Evolutionary conservation across 768 basidiomycete species (phyloP).

Genomic region (Lactarius psammicola): DNA sequence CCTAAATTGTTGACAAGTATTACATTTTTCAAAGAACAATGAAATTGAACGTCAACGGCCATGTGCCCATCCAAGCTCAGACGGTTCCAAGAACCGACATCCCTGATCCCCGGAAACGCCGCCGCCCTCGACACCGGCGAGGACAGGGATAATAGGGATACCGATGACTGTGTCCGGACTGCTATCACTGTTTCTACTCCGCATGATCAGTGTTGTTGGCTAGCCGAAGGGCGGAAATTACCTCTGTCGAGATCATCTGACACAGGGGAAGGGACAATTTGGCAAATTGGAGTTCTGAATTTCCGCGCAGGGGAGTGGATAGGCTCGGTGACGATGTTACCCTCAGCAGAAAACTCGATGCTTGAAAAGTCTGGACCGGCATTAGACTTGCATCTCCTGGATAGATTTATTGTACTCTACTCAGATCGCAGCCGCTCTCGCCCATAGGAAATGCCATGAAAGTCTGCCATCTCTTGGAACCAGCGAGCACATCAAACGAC

Average conservation of each 20-base stretch:
- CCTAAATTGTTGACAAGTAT: slow-evolving; percentile 21
- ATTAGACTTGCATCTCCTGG: background rate
- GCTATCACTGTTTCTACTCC: slow-evolving; percentile 36
- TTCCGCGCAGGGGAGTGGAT: slow-evolving; percentile 41
- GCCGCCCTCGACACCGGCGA: background rate
- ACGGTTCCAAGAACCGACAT: slow-evolving; percentile 31
- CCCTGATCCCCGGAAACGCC: slow-evolving; percentile 4
- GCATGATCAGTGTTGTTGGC: slow-evolving; percentile 15
- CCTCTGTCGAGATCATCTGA: slow-evolving; percentile 9
- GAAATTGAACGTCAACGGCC: slow-evolving; percentile 49
- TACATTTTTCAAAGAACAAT: slow-evolving; percentile 18
- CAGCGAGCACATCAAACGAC: slow-evolving; percentile 36
- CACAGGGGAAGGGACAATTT: slow-evolving; percentile 41
- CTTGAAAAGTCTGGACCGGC: slow-evolving; percentile 50
- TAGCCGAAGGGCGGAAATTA: slow-evolving; percentile 4
- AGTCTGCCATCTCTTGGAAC: slow-evolving; percentile 32
- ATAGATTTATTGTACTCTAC: slow-evolving; percentile 42
- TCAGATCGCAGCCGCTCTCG: slow-evolving; percentile 55
- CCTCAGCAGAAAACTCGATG: slow-evolving; percentile 35
- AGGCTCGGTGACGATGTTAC: slow-evolving; percentile 41
- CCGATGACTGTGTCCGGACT: slow-evolving; percentile 49
- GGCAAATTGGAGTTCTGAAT: slow-evolving; percentile 69
- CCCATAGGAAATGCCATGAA: slow-evolving; percentile 65
- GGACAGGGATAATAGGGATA: slow-evolving; percentile 24
- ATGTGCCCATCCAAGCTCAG: slow-evolving; percentile 43